These are phyloP conservation scores for Aspergillus transmontanensis DNA, from an alignment of 2,329 filamentous ascomycete species.

Conservation along the genomic window DNA sequence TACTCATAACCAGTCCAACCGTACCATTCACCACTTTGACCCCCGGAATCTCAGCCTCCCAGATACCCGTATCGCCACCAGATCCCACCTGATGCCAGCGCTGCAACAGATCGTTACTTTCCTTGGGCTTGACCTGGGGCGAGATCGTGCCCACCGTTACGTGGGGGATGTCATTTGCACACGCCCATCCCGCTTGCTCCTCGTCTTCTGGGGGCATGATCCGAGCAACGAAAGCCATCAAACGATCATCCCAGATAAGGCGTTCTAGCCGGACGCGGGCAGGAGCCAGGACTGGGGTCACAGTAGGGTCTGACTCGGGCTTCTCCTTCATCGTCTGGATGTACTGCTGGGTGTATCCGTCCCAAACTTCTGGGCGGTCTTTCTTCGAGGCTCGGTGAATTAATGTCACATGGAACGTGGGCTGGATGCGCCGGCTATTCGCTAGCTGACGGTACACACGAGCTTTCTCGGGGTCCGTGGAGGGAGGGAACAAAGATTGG, in stretches of 20 bases:
- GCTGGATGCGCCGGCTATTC: conserved; percentile 73
- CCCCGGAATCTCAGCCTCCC: conserved; percentile 56
- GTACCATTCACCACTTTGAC: conserved; percentile 58
- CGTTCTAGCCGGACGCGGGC: conserved; percentile 59
- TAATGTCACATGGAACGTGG: conserved; percentile 90
- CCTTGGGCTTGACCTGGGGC: conserved; percentile 78
- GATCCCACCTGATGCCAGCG: conserved; percentile 69
- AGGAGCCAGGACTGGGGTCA: conserved; percentile 37
- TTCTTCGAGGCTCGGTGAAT: conserved; percentile 73
- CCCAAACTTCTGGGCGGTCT: conserved; percentile 72
- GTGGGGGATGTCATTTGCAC: conserved; percentile 77
- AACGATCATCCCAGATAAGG: conserved; percentile 78
- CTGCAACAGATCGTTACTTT: conserved; percentile 83
- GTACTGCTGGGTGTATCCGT: conserved; percentile 67
- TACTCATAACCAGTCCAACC: conserved; percentile 54
- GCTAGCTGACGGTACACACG: conserved; percentile 76
- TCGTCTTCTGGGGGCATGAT: conserved; percentile 51
- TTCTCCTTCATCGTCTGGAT: conserved; percentile 35
- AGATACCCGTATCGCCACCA: conserved; percentile 54
- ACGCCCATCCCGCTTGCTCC: conserved; percentile 61
- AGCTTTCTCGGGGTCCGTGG: conserved; percentile 55
- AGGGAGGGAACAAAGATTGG: conserved; percentile 66
- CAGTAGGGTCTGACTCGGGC: conserved; percentile 25
- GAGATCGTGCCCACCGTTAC: conserved; percentile 85
- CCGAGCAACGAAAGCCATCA: conserved; percentile 90